Conservation (phyloP, 2,329 filamentous ascomycete genomes). For the Pyricularia pennisetigena region DNA sequence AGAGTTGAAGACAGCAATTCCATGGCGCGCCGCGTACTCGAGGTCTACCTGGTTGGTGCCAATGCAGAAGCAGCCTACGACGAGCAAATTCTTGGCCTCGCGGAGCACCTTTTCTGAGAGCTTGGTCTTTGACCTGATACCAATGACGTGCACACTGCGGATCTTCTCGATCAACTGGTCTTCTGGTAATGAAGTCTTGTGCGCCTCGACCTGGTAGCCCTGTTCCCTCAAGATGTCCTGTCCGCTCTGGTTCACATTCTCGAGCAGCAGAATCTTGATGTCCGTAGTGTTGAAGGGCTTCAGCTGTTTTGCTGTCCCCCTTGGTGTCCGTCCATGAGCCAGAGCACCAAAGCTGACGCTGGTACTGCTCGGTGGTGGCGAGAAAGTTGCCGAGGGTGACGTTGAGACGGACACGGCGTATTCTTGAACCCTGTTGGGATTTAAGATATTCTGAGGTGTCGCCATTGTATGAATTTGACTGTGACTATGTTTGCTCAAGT, state of each 20-base stretch:
- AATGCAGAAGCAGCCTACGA: slow-evolving; percentile 97
- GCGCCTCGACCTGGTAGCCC: slow-evolving; percentile 89
- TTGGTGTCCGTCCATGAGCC: slow-evolving; percentile 24
- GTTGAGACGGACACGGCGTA: slow-evolving; percentile 60
- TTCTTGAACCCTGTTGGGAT: slow-evolving; percentile 31
- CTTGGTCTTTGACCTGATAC: slow-evolving; percentile 96
- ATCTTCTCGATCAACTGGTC: slow-evolving; percentile 97
- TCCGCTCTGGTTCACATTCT: slow-evolving; percentile 92
- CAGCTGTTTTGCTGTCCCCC: slow-evolving; percentile 56
- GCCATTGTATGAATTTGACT: slow-evolving; percentile 8
- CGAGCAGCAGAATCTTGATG: slow-evolving; percentile 89
- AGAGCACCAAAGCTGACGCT: slow-evolving; percentile 13
- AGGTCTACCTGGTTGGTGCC: slow-evolving; percentile 94
- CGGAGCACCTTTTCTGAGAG: slow-evolving; percentile 75
- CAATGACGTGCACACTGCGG: slow-evolving; percentile 90
- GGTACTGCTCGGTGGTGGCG: slow-evolving; percentile 53
- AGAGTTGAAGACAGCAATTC: slow-evolving; percentile 98
- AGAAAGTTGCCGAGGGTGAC: slow-evolving; percentile 68
- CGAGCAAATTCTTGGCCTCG: slow-evolving; percentile 88
- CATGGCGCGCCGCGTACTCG: slow-evolving; percentile 68
- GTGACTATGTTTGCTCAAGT: background rate
- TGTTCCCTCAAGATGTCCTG: slow-evolving; percentile 72
- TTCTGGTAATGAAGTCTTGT: slow-evolving; percentile 84
- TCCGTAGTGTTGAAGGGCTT: slow-evolving; percentile 95
- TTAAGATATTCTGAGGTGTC: slow-evolving; percentile 14